Conservation (phyloP, 176 grass and related monocot genomes). For the Dendrocalamus sinicus region DNA sequence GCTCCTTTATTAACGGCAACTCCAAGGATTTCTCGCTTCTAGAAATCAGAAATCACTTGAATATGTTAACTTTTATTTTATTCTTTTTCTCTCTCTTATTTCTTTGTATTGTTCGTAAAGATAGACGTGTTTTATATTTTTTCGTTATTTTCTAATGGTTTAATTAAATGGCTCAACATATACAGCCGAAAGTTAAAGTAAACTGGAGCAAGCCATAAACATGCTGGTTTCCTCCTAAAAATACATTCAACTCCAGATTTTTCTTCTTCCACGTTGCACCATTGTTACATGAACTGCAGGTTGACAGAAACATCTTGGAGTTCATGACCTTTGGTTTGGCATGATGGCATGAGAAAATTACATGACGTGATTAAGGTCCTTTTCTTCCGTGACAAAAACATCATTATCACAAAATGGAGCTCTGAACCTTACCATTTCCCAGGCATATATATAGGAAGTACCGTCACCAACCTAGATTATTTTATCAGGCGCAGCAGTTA, state of each 20-base stretch:
- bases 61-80: too few relatives aligned
- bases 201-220: too few relatives aligned
- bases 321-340: neutral
- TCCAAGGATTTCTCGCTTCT: too few relatives aligned
- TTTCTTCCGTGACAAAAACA: neutral
- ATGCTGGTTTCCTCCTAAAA: neutral
- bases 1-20: neutral
- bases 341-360: neutral
- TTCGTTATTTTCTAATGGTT: too few relatives aligned
- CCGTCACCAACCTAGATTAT: constrained; percentile 6
- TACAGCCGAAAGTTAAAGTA: too few relatives aligned
- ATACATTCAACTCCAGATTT: constrained; percentile 16
- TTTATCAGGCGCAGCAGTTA: neutral
- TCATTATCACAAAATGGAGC: neutral
- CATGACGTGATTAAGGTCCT: neutral
- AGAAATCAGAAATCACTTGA: neutral
- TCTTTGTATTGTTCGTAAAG: too few relatives aligned
- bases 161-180: too few relatives aligned
- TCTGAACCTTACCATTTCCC: neutral
- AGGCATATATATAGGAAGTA: neutral
- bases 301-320: neutral
- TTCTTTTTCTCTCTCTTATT: too few relatives aligned
- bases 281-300: neutral
- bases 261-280: neutral
- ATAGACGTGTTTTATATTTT: too few relatives aligned